phyloP scores from a whole-genome alignment of 139 green algal species.

The Micractinium conductrix region DNA sequence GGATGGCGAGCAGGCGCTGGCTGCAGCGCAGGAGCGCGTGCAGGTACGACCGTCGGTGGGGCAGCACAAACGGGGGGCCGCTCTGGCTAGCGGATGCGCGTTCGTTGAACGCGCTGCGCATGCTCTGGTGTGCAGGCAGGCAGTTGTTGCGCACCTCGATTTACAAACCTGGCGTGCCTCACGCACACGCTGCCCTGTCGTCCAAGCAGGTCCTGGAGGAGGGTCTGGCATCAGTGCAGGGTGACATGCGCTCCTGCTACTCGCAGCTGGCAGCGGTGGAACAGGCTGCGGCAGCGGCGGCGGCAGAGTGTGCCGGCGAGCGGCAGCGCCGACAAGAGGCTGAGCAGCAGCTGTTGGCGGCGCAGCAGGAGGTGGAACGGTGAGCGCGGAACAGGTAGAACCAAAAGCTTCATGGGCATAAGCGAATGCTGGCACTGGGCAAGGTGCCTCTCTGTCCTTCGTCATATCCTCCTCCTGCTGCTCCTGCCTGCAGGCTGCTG shows the following conservation, averaged over 20 bases:
- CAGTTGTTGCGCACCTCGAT: too few species aligned
- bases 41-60: not conserved
- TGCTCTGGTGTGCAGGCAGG: too few species aligned
- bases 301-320: not conserved
- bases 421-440: too few species aligned
- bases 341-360: slow-evolving; percentile 19
- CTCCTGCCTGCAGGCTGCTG: slow-evolving; percentile 9
- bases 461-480: not conserved
- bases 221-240: not conserved
- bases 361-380: slow-evolving; percentile 11
- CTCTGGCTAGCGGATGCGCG: too few species aligned
- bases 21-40: not conserved
- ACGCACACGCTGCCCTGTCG: not conserved
- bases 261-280: slow-evolving; percentile 7
- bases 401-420: not conserved
- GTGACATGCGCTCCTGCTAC: slow-evolving; percentile 7
- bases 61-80: too few species aligned
- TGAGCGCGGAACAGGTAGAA: not conserved
- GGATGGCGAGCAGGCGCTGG: slow-evolving; percentile 3
- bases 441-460: not conserved
- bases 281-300: not conserved
- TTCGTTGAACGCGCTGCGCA: too few species aligned
- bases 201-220: slow-evolving; percentile 4
- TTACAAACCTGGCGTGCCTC: too few species aligned
- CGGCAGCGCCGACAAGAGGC: slow-evolving; percentile 2